Percentiles rank a stretch among this genome's conserved stretches.
phyloP scores from a whole-genome alignment of 192 early-diverging fungal genomes.

The Dispira parvispora region DNA sequence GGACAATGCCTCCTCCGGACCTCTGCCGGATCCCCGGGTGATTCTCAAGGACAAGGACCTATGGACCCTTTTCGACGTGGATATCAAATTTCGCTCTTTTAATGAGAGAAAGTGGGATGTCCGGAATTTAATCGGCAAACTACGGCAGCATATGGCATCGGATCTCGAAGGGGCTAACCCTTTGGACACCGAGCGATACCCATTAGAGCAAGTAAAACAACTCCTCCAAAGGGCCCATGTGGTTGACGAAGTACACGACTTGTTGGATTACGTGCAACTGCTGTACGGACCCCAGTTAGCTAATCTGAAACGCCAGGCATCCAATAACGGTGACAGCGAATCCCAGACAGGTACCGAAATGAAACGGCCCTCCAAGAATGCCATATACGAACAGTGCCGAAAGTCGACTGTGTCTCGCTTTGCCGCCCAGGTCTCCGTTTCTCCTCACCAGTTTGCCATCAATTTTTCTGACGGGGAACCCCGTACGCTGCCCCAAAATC shows the following conservation, averaged over 20 bases:
- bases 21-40: conserved; percentile 19
- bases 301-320: conserved; percentile 16
- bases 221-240: conserved; percentile 10
- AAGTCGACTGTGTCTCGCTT: conserved; percentile 11
- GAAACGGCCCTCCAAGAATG: conserved; percentile 22
- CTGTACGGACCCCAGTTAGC: conserved; percentile 21
- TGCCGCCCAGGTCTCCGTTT: neutral
- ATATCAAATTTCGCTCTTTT: conserved; percentile 56
- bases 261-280: conserved; percentile 44
- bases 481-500: neutral
- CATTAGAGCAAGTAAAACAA: conserved; percentile 25
- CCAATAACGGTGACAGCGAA: conserved; percentile 6
- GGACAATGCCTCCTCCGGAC: neutral
- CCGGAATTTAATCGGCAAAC: conserved; percentile 28
- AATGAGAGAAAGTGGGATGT: conserved; percentile 39
- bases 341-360: conserved; percentile 10
- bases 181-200: conserved; percentile 13
- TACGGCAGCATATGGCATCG: conserved; percentile 22
- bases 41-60: conserved; percentile 52
- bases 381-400: conserved; percentile 16
- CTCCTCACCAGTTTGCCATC: conserved; percentile 1
- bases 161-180: conserved; percentile 1
- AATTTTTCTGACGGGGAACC: neutral
- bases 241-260: conserved; percentile 45
- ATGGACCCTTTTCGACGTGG: conserved; percentile 81